phyloP scores from a whole-genome alignment of 352 stramenopile species.

The Phytophthora citrophthora region DNA sequence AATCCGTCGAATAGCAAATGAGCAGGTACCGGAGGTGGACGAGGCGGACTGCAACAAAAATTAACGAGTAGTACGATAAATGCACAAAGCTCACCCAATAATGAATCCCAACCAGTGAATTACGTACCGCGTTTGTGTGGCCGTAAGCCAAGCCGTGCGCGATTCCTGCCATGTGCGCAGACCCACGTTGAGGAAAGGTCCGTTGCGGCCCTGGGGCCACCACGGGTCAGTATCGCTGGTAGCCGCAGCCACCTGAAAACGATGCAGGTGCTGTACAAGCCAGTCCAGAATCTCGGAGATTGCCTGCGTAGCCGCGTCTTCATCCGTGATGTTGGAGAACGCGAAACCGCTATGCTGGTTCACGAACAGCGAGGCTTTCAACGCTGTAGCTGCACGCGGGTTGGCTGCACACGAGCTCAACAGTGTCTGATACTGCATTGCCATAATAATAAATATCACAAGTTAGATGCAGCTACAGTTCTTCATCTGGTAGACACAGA shows the following conservation, averaged over 20 bases:
- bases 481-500: background rate
- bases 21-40: constrained; percentile 67
- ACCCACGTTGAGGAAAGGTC: constrained; percentile 86
- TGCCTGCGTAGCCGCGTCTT: constrained; percentile 87
- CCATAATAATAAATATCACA: constrained; percentile 1
- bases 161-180: constrained; percentile 80
- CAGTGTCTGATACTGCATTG: constrained; percentile 63
- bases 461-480: background rate
- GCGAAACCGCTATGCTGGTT: constrained; percentile 83
- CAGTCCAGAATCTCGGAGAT: constrained; percentile 88
- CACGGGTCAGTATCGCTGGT: constrained; percentile 85
- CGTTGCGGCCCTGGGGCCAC: constrained; percentile 89
- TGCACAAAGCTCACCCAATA: background rate
- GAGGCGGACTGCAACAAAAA: constrained; percentile 59
- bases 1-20: constrained; percentile 86
- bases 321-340: constrained; percentile 90
- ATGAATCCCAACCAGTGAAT: too few species aligned
- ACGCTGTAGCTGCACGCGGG: constrained; percentile 12
- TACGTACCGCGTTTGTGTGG: constrained; percentile 70
- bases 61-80: constrained; percentile 13
- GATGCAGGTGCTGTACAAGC: constrained; percentile 84
- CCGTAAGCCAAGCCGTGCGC: constrained; percentile 70
- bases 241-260: constrained; percentile 73
- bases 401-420: constrained; percentile 41
- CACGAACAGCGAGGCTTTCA: constrained; percentile 65